A percentile compares a stretch with the other conserved stretches of the same genome.
These are phyloP conservation scores for Phytophthora uliginosa DNA, from an alignment of 352 stramenopile genomes.

Conservation along the genomic window DNA sequence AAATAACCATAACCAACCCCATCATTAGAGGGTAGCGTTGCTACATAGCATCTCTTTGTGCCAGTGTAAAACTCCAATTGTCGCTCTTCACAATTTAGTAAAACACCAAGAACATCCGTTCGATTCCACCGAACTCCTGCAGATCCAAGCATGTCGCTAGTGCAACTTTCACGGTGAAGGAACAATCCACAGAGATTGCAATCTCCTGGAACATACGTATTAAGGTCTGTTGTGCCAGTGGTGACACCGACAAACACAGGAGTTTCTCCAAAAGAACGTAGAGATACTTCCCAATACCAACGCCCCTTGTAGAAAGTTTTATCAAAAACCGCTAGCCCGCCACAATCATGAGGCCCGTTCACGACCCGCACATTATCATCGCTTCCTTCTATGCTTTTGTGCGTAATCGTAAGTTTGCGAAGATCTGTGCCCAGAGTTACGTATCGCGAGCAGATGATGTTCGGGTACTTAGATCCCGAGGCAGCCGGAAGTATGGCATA, in stretches of 20 bases:
- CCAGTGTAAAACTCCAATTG: conserved; percentile 73
- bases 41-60: conserved; percentile 43
- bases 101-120: conserved; percentile 53
- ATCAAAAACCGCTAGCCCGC: conserved; percentile 78
- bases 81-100: conserved; percentile 73
- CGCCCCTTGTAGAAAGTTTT: conserved; percentile 63
- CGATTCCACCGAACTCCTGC: conserved; percentile 45
- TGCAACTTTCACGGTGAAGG: conserved; percentile 48
- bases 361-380: conserved; percentile 7
- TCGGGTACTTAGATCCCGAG: conserved; percentile 64
- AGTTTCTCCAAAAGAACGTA: conserved; percentile 54
- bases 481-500: conserved; percentile 69
- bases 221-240: conserved; percentile 67
- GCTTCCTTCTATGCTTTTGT: conserved; percentile 39
- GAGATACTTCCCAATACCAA: conserved; percentile 88
- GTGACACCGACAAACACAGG: conserved; percentile 84
- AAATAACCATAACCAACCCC: conserved; percentile 46
- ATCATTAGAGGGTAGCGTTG: conserved; percentile 35
- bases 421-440: conserved; percentile 78
- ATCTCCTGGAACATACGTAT: conserved; percentile 38
- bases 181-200: conserved; percentile 41
- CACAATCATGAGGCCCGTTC: conserved; percentile 10
- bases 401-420: conserved; percentile 63
- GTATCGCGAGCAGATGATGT: conserved; percentile 74
- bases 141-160: conserved; percentile 21